A percentile compares a stretch with the other conserved stretches of the same genome.
These are phyloP conservation scores for Caryocar brasiliense DNA, from an alignment of 441 rosid species.

Conservation along the genomic window DNA sequence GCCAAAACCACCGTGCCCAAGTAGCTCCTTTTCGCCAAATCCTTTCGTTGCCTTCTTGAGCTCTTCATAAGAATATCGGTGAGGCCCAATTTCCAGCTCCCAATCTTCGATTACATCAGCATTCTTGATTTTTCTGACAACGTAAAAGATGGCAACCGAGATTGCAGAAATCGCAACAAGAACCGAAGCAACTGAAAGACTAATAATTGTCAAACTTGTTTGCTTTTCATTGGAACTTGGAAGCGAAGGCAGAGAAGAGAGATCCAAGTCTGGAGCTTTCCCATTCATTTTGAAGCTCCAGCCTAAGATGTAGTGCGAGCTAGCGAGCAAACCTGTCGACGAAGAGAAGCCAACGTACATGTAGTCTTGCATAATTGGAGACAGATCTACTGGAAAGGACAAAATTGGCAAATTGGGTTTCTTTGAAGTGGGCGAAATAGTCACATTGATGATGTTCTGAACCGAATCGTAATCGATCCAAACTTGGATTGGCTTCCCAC, in stretches of 20 bases:
- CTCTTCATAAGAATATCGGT: conserved; percentile 48
- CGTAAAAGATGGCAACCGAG: conserved; percentile 1
- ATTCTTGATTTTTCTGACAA: conserved; percentile 26
- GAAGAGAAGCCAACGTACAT: conserved; percentile 81
- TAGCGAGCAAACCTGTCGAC: conserved; percentile 70
- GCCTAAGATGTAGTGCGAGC: conserved; percentile 57
- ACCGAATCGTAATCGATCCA: conserved; percentile 70
- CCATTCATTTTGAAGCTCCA: conserved; percentile 61
- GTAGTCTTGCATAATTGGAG: conserved; percentile 28
- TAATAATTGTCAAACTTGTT: conserved; percentile 16
- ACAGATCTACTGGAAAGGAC: conserved; percentile 42
- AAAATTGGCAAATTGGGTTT: conserved; percentile 44
- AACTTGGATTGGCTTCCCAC: conserved; percentile 43
- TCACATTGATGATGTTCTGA: conserved; percentile 31
- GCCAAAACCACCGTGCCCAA: conserved; percentile 77
- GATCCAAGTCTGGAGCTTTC: conserved; percentile 32
- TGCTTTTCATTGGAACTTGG: conserved; percentile 23
- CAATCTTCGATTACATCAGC: conserved; percentile 60
- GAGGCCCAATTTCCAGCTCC: conserved; percentile 70
- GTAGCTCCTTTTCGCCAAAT: conserved; percentile 47
- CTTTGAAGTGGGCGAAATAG: conserved; percentile 44
- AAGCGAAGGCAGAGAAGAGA: conserved; percentile 53
- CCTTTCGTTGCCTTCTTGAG: conserved; percentile 60
- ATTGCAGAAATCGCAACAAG: conserved; percentile 10
- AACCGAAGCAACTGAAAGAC: conserved; percentile 20